Base-by-base conservation (phyloP, 441 rosid species). In the Populus trichocarpa region DNA sequence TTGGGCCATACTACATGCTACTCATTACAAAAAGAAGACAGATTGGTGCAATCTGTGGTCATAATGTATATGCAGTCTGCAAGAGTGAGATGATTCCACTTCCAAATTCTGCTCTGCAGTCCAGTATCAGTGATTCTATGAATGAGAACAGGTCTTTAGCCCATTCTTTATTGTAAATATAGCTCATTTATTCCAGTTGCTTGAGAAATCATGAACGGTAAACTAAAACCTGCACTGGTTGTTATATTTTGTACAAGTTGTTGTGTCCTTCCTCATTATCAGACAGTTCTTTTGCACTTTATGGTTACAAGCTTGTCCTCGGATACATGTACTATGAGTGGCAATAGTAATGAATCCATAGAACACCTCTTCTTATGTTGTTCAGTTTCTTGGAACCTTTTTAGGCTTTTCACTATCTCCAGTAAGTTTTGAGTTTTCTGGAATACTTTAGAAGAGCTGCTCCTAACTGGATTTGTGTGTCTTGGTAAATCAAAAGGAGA, bases 1-100 rank as follows among this genome's bases (percentile, higher is more conserved):
- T 94, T 85, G 99, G 99, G 76, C 97, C 99, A 28, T 94, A 96
- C 73, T 94, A 96, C 90, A 96, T 96, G 99, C 83, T 96, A 70
- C 88, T 96, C 67, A 94, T 96, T 40, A 96, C 99, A 33, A 85
- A 88, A 84, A 89, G 97, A 83, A 91, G 97, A 86, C 89, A 82
- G 83, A 91, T 96, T 20, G 99, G 99, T 80, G 88, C 89, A 65
- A 94, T 96, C 64, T 89, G 94, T 80, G 99, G 99, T 80, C 98
- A 94, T 80, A 80, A 77, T 77, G 86, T 96, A n/a, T 94, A 94
- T 81, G 92, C 98, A 63, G 89, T 96, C 84, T 86, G 97, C 22
- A 90, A 90, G 82, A 91, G 90, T 74, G 97, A 86, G 86, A 89
- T 91, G 80, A 90, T 96, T 88, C 91, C 96, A 1, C 90, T 96